A percentile compares a stretch with the other conserved stretches of the same genome.
These are phyloP conservation scores for Rhynchospora breviuscula DNA, from an alignment of 176 grass and related monocot genomes.

Conservation along the genomic window DNA sequence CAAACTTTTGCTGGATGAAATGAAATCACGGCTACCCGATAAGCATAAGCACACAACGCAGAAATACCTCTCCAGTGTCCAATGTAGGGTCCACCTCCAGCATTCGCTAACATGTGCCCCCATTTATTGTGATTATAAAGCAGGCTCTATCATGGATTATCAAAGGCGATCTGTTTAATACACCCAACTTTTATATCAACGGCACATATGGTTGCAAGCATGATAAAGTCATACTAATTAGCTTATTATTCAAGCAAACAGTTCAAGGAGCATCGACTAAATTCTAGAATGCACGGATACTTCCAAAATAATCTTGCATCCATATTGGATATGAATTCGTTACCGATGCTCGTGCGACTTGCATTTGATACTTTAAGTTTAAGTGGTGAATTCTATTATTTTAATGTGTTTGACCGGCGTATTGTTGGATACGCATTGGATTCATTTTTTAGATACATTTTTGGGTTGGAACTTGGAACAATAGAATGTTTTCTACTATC, in stretches of 20 bases:
- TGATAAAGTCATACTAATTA: not conserved
- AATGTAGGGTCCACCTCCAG: not conserved
- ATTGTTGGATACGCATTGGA: too few species aligned
- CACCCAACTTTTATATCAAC: not conserved
- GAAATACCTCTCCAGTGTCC: not conserved
- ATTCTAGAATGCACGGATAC: too few species aligned
- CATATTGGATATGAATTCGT: too few species aligned
- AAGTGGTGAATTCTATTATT: too few species aligned
- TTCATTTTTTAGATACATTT: too few species aligned
- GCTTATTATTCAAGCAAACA: not conserved
- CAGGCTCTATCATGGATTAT: not conserved
- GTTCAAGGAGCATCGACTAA: too few species aligned
- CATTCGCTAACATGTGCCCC: not conserved
- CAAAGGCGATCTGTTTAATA: not conserved
- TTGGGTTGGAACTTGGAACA: too few species aligned
- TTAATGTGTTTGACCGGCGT: too few species aligned
- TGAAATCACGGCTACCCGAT: not conserved
- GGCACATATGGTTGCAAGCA: not conserved
- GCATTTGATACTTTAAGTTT: too few species aligned
- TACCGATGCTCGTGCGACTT: too few species aligned
- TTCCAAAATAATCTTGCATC: too few species aligned
- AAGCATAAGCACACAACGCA: not conserved
- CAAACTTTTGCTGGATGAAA: not conserved
- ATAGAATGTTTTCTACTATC: too few species aligned
- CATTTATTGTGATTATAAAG: slow-evolving; percentile 10